These are phyloP conservation scores for Aphanomyces cochlioides DNA, from an alignment of 352 stramenopile genomes.

Conservation along the genomic window DNA sequence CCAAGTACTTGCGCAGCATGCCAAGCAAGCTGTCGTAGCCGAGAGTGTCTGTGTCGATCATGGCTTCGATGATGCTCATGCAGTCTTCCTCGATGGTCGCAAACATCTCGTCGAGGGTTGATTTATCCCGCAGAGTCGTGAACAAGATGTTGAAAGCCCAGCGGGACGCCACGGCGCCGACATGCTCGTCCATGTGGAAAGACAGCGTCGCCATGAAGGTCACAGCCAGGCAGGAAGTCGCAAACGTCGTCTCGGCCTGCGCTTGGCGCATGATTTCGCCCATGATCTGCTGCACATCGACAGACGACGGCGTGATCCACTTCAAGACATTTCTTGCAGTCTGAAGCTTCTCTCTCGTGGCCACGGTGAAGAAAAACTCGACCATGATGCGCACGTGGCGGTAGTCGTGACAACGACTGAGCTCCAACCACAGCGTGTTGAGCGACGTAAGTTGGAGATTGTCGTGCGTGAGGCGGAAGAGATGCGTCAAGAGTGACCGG, in stretches of 20 bases:
- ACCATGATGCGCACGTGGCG: background rate
- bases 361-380: slow-evolving; percentile 2
- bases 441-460: background rate
- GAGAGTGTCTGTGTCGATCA: background rate
- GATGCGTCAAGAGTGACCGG: slow-evolving; percentile 1
- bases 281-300: background rate
- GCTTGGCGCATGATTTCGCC: background rate
- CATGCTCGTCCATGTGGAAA: background rate
- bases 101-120: slow-evolving; percentile 9
- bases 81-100: background rate
- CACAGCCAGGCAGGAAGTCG: background rate
- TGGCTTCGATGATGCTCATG: background rate
- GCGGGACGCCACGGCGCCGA: background rate
- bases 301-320: slow-evolving; percentile 4
- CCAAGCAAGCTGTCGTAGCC: background rate
- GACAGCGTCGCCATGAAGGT: background rate
- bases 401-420: background rate
- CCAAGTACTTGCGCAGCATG: slow-evolving; percentile 1
- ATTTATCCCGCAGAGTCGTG: background rate
- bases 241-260: slow-evolving; percentile 6
- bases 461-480: slow-evolving; percentile 24
- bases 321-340: slow-evolving; percentile 4
- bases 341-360: background rate
- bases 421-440: slow-evolving; percentile 5
- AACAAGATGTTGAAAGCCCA: background rate